A percentile compares a stretch with the other conserved stretches of the same genome.
phyloP scores from a whole-genome alignment of 1,284 basidiomycete species.

The Fomitopsis schrenkii region DNA sequence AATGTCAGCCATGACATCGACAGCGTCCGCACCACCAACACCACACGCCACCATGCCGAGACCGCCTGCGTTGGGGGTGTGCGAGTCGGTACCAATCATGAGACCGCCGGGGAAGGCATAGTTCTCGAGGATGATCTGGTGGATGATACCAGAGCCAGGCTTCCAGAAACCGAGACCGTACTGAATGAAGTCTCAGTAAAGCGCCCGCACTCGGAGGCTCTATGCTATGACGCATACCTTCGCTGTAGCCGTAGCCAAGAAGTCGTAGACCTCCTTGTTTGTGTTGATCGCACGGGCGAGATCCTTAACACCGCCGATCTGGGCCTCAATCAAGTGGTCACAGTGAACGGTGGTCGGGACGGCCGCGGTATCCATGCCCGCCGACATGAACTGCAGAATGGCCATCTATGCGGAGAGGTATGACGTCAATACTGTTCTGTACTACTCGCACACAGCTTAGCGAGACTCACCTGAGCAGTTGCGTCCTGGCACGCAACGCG shows the following conservation, averaged over 20 bases:
- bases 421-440: conserved; percentile 25
- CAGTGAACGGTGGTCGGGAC: conserved; percentile 99
- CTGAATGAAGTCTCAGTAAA: conserved; percentile 30
- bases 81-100: conserved; percentile 99
- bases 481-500: conserved; percentile 99
- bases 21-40: conserved; percentile 99
- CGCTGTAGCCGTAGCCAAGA: conserved; percentile 95
- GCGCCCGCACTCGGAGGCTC: not conserved
- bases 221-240: conserved; percentile 50
- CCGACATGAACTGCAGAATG: conserved; percentile 99
- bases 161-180: conserved; percentile 99
- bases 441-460: not conserved
- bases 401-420: conserved; percentile 76
- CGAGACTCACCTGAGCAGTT: conserved; percentile 68
- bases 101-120: conserved; percentile 98
- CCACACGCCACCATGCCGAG: conserved; percentile 98
- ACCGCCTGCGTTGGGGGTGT: conserved; percentile 99
- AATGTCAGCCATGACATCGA: conserved; percentile 96
- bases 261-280: conserved; percentile 99
- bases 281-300: conserved; percentile 88
- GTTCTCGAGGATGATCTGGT: conserved; percentile 98
- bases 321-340: conserved; percentile 99
- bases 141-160: conserved; percentile 97
- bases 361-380: conserved; percentile 95
- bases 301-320: conserved; percentile 91